Base-by-base conservation (phyloP, 2,329 filamentous ascomycete genomes). In the Mollisiaceae sp. region DNA sequence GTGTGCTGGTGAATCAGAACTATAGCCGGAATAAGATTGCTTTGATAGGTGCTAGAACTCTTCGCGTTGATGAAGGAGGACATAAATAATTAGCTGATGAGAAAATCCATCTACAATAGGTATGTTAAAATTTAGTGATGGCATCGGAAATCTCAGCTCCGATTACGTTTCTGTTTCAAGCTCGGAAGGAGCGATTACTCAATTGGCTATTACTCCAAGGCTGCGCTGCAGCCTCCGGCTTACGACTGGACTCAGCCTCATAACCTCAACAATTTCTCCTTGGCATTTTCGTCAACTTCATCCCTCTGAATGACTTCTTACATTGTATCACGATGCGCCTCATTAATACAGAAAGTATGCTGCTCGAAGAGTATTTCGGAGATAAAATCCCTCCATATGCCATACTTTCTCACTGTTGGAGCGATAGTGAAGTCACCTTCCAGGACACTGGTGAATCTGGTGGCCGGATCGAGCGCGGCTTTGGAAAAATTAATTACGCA, bases 331-430 rank as follows among this genome's bases (percentile, higher is more conserved):
- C 38, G n/a, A 64, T 64, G 62, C 55, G 62, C n/a, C 56, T 64
- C 20, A 60, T 64, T 32, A 59, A 64, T 32, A 45, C 41, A n/a
- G 43, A 60, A 22, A 64, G 24, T 1, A 39, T 59, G 12, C 32
- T 47, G 18, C 22, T 64, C 4, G 61, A 57, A 54, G 43, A 64
- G 6, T 60, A 55, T 36, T 60, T 60, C 32, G 47, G 56, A 4
- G 41, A 55, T n/a, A 32, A 38, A 4, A 63, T 64, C 15, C 62
- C 62, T 41, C 24, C n/a, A 18, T 81, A 80, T 55, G 78, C 78
- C 12, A 80, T 80, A 54, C 75, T 81, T 12, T 80, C 78, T 0
- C 79, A 80, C 24, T 54, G 50, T 24, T 54, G 50, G 50, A 24
- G 50, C 4, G 14, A 54, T 4, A 24, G 11, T 6, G 50, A 54